Base-by-base conservation (phyloP, 805 yeast species). In the Wickerhamiella shivajii region DNA sequence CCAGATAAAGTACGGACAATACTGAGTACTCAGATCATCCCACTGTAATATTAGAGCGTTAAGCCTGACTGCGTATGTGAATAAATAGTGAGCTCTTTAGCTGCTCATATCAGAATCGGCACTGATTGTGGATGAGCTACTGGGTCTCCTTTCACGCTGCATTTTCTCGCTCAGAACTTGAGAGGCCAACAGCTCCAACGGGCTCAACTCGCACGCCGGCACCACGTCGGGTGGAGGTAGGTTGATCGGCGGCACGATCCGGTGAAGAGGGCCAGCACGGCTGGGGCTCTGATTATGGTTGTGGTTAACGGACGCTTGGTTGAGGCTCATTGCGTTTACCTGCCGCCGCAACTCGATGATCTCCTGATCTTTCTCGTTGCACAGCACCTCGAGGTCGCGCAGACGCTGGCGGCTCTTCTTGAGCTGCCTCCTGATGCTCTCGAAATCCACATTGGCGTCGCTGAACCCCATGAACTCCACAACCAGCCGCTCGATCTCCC, bases 141-240 rank as follows among this genome's bases (percentile, higher is more conserved):
- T 51, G 7, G 50, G 47, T 8, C 60, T 45, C 7, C 61, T 44
- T 8, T 57, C 36, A 10, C 39, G 44, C 27, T 40, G 33, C 29
- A 47, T 39, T 37, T 57, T 60, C 35, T 60, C 64, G 27, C 59
- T 57, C 20, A 67, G 46, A 0, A 66, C 71, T 41, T 69, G 74
- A 26, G 69, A 60, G 3, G 76, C 76, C 34, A 70, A 52, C 37
- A 66, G 49, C 10, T 74, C 76, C 29, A 70, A 51, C 1, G 74
- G 66, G 27, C 63, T 64, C 29, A 70, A 21, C 3, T 12, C 21
- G 15, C 22, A 8, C 11, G 23, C 30, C 15, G 30, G 14, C 4
- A 16, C 21, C 26, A 21, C n/a, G 24, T 14, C 16, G 3, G 26
- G 26, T 8, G 26, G 26, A 23, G 13, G n/a, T 3, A 23, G 16